phyloP scores from a whole-genome alignment of 2,329 filamentous ascomycete species.

The Colletotrichum cereale region DNA sequence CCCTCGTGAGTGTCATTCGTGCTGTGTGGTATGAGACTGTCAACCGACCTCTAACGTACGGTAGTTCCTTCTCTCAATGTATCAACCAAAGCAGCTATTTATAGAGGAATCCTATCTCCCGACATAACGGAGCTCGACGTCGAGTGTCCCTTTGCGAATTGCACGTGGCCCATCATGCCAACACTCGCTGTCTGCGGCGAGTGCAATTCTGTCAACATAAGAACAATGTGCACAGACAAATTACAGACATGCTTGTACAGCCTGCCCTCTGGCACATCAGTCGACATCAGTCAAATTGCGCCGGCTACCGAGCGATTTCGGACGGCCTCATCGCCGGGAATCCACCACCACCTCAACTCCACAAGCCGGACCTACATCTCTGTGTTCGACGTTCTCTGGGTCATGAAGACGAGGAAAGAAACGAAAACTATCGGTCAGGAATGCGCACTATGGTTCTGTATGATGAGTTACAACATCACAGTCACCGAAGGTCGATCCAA shows the following conservation, averaged over 20 bases:
- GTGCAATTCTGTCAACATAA: conserved; percentile 43
- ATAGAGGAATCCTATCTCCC: conserved; percentile 52
- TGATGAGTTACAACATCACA: conserved; percentile 48
- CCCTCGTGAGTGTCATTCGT: conserved; percentile 22
- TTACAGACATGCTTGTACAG: conserved; percentile 47
- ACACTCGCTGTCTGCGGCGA: conserved; percentile 52
- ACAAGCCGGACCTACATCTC: conserved; percentile 49
- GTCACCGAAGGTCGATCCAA: conserved; percentile 47
- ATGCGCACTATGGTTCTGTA: conserved; percentile 54
- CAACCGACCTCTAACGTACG: neutral
- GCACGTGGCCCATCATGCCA: conserved; percentile 53
- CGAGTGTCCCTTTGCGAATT: conserved; percentile 50
- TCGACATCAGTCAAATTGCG: conserved; percentile 42
- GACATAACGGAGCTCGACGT: conserved; percentile 45
- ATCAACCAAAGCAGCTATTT: conserved; percentile 55
- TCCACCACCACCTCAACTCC: conserved; percentile 36
- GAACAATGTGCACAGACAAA: conserved; percentile 42
- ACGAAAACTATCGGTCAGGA: conserved; percentile 45
- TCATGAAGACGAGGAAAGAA: conserved; percentile 43
- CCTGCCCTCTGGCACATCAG: conserved; percentile 47
- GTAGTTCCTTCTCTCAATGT: conserved; percentile 45
- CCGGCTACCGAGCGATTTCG: conserved; percentile 46
- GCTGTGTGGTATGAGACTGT: no score
- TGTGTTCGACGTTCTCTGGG: conserved; percentile 51
- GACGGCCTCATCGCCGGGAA: conserved; percentile 44